Evolutionary conservation across 1,284 basidiomycete genomes (phyloP), one percentile per base, ranked within the genome.

Genomic region (Veloporphyrellus conicus): DNA sequence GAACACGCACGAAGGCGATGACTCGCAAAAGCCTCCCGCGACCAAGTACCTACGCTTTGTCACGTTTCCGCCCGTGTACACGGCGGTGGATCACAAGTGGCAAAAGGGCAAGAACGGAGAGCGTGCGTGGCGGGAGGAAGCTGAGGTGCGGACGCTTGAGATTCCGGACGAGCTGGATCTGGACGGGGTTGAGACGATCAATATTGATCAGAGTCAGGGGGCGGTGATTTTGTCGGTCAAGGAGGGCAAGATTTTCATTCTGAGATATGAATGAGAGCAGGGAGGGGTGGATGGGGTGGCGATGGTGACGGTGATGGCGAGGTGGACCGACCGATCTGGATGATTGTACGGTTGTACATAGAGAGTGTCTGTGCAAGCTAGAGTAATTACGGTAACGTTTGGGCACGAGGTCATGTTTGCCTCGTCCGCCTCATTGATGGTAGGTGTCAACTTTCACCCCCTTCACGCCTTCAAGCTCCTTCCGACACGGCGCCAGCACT

Each of bases 181-280:
- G 52, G 74, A 79, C 43, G 62, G 61, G 36, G 82, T 86, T 25
- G 84, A 86, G 68, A 86, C 83, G 54, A 82, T 87, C 54, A 86
- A 85, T 59, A 80, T 87, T 43, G 84, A 87, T 61, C 84, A 87
- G 69, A 76, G 74, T 36, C 84, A 87, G 59, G 84, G 84, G 1
- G 79, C 82, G n/a, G 74, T 87, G 41, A 84, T 86, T 48, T 64
- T 87, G 48, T 81, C 79, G 18, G 78, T 83, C 49, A 76, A 71
- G 64, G 71, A 76, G n/a, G 83, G 83, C 33, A 80, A 74, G 68
- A 81, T 86, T 45, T 86, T 82, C 66, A 83, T 86, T 59, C 58
- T 87, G 57, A 79, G 78, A 64, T 86, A 85, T 68, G 80, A 83
- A 58, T 84, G 54, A 67, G 27, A 3, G 32, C 32, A 1, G 16